Base-by-base conservation (phyloP, 768 basidiomycete species). In the Neoboletus subvelutipes region DNA sequence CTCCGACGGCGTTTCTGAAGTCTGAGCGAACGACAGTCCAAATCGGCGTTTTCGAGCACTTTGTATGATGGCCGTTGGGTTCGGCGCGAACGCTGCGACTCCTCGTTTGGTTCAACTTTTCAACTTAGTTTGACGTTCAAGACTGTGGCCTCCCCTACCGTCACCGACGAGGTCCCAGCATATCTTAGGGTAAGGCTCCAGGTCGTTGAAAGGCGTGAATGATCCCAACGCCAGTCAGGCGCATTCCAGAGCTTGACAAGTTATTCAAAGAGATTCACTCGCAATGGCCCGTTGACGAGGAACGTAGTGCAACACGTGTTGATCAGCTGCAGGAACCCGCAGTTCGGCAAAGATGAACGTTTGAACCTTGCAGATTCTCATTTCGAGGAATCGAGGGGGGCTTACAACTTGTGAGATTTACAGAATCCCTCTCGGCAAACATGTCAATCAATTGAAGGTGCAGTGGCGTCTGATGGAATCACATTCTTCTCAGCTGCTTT, bases 401-500 rank as follows among this genome's bases (percentile, higher is more conserved):
- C n/a, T n/a, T n/a, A n/a, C n/a, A n/a, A n/a, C n/a, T 48, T 39
- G 50, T 29, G 36, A 42, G 51, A 55, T 45, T 5, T 40, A 46
- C 55, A 53, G 15, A 45, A 37, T 18, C 11, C 28, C 40, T 31
- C 37, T 40, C 37, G 13, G n/a, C 8, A 62, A 42, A 41, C 34
- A 40, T 11, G 51, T 59, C 49, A 63, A 58, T 54, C 43, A 54
- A 41, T 50, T 40, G 18, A 40, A 45, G 51, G 18, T 41, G 58
- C 54, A 22, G 54, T 43, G 37, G 45, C 45, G 22, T 54, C 52
- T 43, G 42, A 6, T 22, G 45, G 7, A 45, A 34, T 40, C 28
- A 8, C 29, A 37, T 55, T 31, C 47, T 31, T 54, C 41, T 48
- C 45, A 45, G 34, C 40, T 46, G 55, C 56, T 55, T 59, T 63